These are phyloP conservation scores for Phytopythium delawarense DNA, from an alignment of 352 stramenopile species.

Conservation along the genomic window DNA sequence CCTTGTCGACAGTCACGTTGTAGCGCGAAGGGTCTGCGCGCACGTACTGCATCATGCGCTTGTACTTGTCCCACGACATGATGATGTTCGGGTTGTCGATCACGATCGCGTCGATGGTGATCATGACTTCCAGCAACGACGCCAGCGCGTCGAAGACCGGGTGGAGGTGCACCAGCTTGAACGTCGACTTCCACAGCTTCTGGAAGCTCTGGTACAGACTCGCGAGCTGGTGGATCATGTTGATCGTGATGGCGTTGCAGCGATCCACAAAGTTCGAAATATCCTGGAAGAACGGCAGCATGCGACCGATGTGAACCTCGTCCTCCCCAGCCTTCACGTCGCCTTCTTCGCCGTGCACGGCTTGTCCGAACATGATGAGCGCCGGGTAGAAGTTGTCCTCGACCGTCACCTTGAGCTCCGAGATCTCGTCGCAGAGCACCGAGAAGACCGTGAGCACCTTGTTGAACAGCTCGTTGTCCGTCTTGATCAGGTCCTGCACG, in stretches of 20 bases:
- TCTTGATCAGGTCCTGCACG: constrained; percentile 86
- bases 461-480: constrained; percentile 88
- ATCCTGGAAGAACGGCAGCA: constrained; percentile 88
- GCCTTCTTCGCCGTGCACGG: constrained; percentile 60
- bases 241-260: constrained; percentile 86
- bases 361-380: constrained; percentile 88
- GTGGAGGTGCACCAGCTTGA: constrained; percentile 81
- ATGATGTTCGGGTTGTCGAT: constrained; percentile 86
- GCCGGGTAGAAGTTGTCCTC: constrained; percentile 88
- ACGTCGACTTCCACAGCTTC: constrained; percentile 87
- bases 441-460: constrained; percentile 88
- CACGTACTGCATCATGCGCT: constrained; percentile 90
- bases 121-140: constrained; percentile 81
- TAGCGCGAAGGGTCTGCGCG: constrained; percentile 77
- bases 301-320: constrained; percentile 81
- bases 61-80: constrained; percentile 88
- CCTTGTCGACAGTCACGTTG: constrained; percentile 77
- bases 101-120: constrained; percentile 88
- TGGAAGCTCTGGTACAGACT: constrained; percentile 86
- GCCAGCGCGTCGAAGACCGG: constrained; percentile 77
- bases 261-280: constrained; percentile 90
- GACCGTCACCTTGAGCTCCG: constrained; percentile 86
- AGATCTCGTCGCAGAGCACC: constrained; percentile 88
- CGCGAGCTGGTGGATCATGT: constrained; percentile 89
- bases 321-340: constrained; percentile 72